phyloP scores from a whole-genome alignment of 1,139 yeast genomes.

The Pichia sp. region DNA sequence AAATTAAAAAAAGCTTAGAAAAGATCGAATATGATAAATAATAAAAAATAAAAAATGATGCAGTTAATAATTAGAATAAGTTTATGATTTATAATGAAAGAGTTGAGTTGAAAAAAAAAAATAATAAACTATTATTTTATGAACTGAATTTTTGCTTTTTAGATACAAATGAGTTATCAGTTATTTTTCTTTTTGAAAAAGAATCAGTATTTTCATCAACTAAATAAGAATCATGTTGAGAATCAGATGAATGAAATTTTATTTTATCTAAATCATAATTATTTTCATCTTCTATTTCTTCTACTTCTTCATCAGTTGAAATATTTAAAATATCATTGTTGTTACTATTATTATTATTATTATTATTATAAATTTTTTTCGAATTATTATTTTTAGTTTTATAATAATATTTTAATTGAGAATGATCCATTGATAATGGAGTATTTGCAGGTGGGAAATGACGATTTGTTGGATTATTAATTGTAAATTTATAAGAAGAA shows the following conservation, averaged over 20 bases:
- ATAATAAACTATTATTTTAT: background rate
- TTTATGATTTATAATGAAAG: background rate
- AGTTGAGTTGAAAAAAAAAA: too few species aligned
- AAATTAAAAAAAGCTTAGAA: background rate
- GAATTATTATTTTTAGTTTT: too few species aligned
- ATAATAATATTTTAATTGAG: conserved; percentile 6
- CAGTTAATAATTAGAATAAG: too few species aligned
- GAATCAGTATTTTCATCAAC: background rate
- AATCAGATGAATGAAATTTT: background rate
- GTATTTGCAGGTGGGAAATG: conserved; percentile 13
- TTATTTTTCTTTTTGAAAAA: conserved; percentile 7
- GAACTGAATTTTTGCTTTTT: conserved; percentile 8
- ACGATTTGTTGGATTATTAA: conserved; percentile 12
- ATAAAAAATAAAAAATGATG: too few species aligned
- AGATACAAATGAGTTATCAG: background rate
- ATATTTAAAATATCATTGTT: background rate
- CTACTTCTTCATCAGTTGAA: conserved; percentile 6
- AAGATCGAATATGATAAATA: background rate
- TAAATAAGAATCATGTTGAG: background rate
- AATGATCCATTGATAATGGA: conserved; percentile 13
- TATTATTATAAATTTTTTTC: background rate
- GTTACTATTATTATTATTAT: background rate
- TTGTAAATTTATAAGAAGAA: conserved; percentile 10
- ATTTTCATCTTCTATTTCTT: background rate
- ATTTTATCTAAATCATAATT: background rate